Percentiles rank a stretch among this genome's conserved stretches.
Evolutionary conservation across 1,139 yeast genomes (phyloP).

Genomic region (Debaryomyces udenii): DNA sequence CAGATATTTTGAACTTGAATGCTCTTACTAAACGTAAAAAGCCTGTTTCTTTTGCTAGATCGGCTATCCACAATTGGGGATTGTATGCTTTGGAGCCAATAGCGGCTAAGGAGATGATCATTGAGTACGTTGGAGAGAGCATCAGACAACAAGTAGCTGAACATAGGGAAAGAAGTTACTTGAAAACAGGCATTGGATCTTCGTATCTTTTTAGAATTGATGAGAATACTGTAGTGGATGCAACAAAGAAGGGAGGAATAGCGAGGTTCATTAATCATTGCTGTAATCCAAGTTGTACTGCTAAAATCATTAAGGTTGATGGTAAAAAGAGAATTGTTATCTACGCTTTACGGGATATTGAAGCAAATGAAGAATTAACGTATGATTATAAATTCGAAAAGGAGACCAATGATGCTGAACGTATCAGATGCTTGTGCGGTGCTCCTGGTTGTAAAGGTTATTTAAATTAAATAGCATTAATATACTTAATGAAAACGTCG

Average conservation of each 20-base stretch:
- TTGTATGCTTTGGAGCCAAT: slow-evolving; percentile 93
- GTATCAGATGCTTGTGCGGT: slow-evolving; percentile 93
- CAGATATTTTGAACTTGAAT: slow-evolving; percentile 75
- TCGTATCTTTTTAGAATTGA: slow-evolving; percentile 91
- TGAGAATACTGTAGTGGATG: slow-evolving; percentile 94
- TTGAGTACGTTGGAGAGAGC: slow-evolving; percentile 97
- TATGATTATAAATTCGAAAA: slow-evolving; percentile 95
- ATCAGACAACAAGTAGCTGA: slow-evolving; percentile 95
- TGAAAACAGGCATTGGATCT: slow-evolving; percentile 93
- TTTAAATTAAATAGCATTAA: slow-evolving; percentile 54
- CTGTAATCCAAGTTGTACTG: slow-evolving; percentile 96
- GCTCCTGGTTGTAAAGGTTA: slow-evolving; percentile 93
- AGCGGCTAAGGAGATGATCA: slow-evolving; percentile 94
- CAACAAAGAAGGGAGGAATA: slow-evolving; percentile 95
- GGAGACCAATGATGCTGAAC: slow-evolving; percentile 85
- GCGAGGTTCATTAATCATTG: slow-evolving; percentile 97
- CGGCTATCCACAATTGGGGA: slow-evolving; percentile 99
- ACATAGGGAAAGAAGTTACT: slow-evolving; percentile 81
- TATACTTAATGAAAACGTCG: slow-evolving; percentile 6
- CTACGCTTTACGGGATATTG: slow-evolving; percentile 87
- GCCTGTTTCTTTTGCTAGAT: slow-evolving; percentile 93
- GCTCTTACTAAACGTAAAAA: slow-evolving; percentile 86
- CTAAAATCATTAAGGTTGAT: slow-evolving; percentile 92
- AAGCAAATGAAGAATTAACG: slow-evolving; percentile 88
- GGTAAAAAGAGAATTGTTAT: slow-evolving; percentile 94